Evolutionary conservation across 179 eudicot genomes (phyloP).

Genomic region (Beta macrorhiza): DNA sequence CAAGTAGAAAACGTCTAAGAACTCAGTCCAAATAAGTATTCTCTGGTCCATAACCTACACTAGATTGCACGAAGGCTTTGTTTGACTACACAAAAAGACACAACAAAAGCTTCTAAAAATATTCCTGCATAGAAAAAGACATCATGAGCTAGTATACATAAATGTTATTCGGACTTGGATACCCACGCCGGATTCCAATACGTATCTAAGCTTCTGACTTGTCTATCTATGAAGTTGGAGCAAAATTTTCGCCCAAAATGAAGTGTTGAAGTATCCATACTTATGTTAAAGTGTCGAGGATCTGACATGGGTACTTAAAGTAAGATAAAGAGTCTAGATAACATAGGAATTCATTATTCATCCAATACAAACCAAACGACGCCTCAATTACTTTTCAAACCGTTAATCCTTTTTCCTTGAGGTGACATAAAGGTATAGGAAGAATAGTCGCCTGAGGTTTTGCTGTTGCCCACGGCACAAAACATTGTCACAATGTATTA

Average conservation of each 20-base stretch:
- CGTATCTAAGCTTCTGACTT: background rate
- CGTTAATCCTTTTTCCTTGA: background rate
- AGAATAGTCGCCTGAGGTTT: conserved; percentile 1
- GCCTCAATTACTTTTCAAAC: background rate
- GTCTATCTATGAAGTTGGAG: too few species aligned
- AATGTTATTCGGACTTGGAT: too few species aligned
- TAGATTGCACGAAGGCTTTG: background rate
- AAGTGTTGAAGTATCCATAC: too few species aligned
- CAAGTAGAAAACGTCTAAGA: background rate
- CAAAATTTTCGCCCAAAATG: too few species aligned
- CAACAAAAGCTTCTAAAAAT: background rate
- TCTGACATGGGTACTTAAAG: too few species aligned
- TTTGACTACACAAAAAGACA: background rate
- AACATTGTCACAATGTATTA: background rate
- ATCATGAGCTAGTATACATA: background rate
- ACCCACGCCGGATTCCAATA: too few species aligned
- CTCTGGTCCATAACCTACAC: background rate
- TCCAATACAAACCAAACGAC: background rate
- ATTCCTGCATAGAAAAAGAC: background rate
- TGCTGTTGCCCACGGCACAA: conserved; percentile 13
- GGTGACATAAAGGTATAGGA: background rate
- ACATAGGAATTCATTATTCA: too few species aligned
- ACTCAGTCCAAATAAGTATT: background rate
- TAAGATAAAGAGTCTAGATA: too few species aligned
- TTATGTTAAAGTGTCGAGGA: too few species aligned